Evolutionary conservation across 129 eudicot species (phyloP), one percentile per base, ranked within the genome.

Genomic region (Smallanthus sonchifolius): DNA sequence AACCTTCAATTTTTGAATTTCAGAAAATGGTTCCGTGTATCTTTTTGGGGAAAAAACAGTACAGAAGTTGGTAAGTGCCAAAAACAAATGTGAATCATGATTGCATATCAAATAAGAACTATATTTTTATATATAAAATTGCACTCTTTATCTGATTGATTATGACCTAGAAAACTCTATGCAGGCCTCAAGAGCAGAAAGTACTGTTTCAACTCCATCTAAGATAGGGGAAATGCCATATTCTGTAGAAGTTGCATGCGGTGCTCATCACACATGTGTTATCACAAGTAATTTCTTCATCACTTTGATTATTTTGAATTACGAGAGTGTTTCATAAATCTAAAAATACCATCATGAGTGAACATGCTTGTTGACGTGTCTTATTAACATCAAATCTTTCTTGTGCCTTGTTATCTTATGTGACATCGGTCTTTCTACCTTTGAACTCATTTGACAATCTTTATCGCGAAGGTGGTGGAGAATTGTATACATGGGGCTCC

Each of bases 201-300:
- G 78, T 35, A 72, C 76, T 57, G 83, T 75, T 38, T 73, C 93
- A 17, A 79, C 79, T 61, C 97, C 94, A 74, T 78, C 88, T 62
- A 72, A 63, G 81, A 76, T 90, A 51, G 69, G 71, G 32, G 68
- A 80, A 47, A 72, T 94, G 19, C 96, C 97, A 72, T 79, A 56
- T 78, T 87, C 96, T 5, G 79, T 80, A 74, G 86, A 85, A 65
- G 93, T 88, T 83, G 99, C 97, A 48, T 94, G 99, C 70, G 99
- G 99, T 77, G 99, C 92, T 74, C 87, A 94, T 82, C 99, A 94
- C 84, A 91, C 96, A 36, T 94, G 99, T 76, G 87, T 91, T 63
- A 57, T 94, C 72, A 84, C 99, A 72, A 74, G 99, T 94, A 84
- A 74, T 59, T 65, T 34, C 73, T 54, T 57, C 65, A 65, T 32